Percentiles rank a stretch among this genome's conserved stretches.
phyloP scores from a whole-genome alignment of 306 rosid species.

The Acacia confusa region DNA sequence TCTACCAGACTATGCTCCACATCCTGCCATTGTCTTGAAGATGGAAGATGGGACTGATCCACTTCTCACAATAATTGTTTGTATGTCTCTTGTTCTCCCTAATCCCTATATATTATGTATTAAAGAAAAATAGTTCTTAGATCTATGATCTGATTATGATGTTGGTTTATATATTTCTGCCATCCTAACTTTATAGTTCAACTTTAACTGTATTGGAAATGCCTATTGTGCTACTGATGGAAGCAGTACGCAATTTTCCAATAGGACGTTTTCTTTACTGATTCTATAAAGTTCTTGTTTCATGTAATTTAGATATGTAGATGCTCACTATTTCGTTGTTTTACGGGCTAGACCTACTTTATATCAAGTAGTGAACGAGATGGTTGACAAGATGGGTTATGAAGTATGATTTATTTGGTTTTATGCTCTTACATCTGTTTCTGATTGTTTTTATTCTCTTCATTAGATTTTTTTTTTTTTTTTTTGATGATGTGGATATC shows the following conservation, averaged over 20 bases:
- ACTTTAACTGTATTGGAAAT: constrained; percentile 79
- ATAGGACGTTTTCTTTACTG: constrained; percentile 56
- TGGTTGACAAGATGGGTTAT: constrained; percentile 93
- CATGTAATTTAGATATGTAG: constrained; percentile 8
- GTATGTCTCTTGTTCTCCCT: constrained; percentile 51
- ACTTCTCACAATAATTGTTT: constrained; percentile 97
- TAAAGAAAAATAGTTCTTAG: neutral
- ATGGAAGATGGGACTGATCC: constrained; percentile 97
- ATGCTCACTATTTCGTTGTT: constrained; percentile 30
- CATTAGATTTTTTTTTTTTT: too few species aligned
- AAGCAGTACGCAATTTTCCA: constrained; percentile 87
- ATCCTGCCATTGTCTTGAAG: constrained; percentile 96
- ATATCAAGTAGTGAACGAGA: constrained; percentile 91
- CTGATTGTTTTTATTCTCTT: constrained; percentile 25
- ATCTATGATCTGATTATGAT: constrained; percentile 19
- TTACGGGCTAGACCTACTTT: constrained; percentile 94
- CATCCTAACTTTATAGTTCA: constrained; percentile 33
- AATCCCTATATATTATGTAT: constrained; percentile 5
- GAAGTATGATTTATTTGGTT: constrained; percentile 55
- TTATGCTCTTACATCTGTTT: constrained; percentile 5
- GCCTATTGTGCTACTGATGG: constrained; percentile 93
- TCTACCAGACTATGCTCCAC: constrained; percentile 98
- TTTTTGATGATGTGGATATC: constrained; percentile 21
- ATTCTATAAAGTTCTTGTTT: constrained; percentile 6
- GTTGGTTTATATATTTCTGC: constrained; percentile 1